A percentile compares a stretch with the other conserved stretches of the same genome.
phyloP scores from a whole-genome alignment of 768 basidiomycete species.

The Tephrocybe sp. region DNA sequence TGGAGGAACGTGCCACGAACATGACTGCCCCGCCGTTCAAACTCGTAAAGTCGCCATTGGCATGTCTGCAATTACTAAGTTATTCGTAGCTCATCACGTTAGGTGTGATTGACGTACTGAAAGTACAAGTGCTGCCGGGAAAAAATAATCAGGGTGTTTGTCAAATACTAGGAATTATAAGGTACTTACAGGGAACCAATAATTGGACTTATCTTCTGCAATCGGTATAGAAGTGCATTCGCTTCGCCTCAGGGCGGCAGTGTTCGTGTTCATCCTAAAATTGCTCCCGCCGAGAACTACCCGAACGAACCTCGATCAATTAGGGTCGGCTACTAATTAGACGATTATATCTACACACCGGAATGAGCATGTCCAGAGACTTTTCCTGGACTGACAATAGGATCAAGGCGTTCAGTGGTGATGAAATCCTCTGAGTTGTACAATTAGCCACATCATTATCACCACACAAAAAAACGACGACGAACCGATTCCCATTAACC shows the following conservation, averaged over 20 bases:
- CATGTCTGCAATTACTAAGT: conserved; percentile 32
- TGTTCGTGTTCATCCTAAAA: conserved; percentile 42
- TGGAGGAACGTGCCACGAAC: conserved; percentile 27
- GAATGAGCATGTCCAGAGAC: conserved; percentile 49
- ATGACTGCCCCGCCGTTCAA: conserved; percentile 44
- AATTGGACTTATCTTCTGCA: conserved; percentile 51
- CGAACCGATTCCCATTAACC: conserved; percentile 45
- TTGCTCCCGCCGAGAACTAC: conserved; percentile 56
- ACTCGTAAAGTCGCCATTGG: conserved; percentile 46
- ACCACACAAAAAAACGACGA: conserved; percentile 2
- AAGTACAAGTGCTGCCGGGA: conserved; percentile 47
- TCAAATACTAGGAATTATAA: too few species aligned
- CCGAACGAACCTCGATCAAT: conserved; percentile 6
- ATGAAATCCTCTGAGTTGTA: conserved; percentile 36
- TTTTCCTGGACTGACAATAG: conserved; percentile 46
- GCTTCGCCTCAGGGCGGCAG: conserved; percentile 42
- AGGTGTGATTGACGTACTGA: conserved; percentile 31
- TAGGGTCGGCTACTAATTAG: neutral
- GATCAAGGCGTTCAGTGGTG: conserved; percentile 50
- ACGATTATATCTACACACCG: conserved; percentile 24
- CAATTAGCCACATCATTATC: neutral
- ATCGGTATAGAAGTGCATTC: conserved; percentile 56
- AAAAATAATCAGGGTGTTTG: too few species aligned
- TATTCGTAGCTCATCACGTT: too few species aligned
- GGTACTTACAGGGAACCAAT: conserved; percentile 50